Conservation (phyloP, 805 yeast genomes). For the Blastobotrys parvus region DNA sequence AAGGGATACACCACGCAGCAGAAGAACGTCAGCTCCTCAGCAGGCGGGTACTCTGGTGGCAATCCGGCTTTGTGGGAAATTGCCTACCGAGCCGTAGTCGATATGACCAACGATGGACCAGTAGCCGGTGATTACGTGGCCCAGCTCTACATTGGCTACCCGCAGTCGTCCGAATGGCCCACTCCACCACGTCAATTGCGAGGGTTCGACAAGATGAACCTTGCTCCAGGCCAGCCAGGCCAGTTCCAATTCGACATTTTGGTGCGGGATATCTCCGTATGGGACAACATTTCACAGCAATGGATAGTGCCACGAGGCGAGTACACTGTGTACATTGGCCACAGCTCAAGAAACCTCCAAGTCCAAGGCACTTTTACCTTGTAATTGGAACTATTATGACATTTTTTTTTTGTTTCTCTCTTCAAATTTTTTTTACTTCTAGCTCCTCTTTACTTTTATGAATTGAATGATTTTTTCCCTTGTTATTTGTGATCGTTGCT, state of each 20-base stretch:
- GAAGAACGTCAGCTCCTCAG: slow-evolving; percentile 17
- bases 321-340: slow-evolving; percentile 44
- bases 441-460: background rate
- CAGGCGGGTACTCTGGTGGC: slow-evolving; percentile 44
- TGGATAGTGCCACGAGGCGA: slow-evolving; percentile 53
- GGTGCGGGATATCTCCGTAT: slow-evolving; percentile 46
- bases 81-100: slow-evolving; percentile 38
- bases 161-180: slow-evolving; percentile 32
- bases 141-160: slow-evolving; percentile 45
- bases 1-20: slow-evolving; percentile 30
- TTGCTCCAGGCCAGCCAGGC: slow-evolving; percentile 35
- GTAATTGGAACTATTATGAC: background rate
- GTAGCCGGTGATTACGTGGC: slow-evolving; percentile 41
- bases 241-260: slow-evolving; percentile 37
- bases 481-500: no score
- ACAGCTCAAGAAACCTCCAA: slow-evolving; percentile 20
- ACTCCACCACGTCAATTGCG: slow-evolving; percentile 44
- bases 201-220: slow-evolving; percentile 48
- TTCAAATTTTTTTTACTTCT: background rate
- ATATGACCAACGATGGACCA: slow-evolving; percentile 41
- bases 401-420: background rate
- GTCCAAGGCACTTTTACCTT: slow-evolving; percentile 11
- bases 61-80: slow-evolving; percentile 53
- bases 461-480: no score
- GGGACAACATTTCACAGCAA: slow-evolving; percentile 48